phyloP scores from a whole-genome alignment of 2,329 filamentous ascomycete genomes.

The Diplodia scrobiculata region DNA sequence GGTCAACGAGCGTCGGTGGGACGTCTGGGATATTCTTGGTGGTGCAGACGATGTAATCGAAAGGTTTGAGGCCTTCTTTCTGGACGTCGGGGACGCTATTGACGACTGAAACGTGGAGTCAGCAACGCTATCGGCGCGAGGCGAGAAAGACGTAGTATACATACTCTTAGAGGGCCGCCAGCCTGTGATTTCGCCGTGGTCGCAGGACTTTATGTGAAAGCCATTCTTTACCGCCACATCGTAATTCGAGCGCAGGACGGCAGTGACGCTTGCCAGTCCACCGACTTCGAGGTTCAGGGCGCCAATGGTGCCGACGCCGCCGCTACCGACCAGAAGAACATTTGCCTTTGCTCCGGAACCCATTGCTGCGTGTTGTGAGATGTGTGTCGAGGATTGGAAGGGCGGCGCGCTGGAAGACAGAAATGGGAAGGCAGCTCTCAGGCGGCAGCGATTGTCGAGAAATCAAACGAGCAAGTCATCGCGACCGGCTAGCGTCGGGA shows the following conservation, averaged over 20 bases:
- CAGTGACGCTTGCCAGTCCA: conserved; percentile 55
- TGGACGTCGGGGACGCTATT: conserved; percentile 53
- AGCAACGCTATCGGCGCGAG: background rate
- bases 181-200: conserved; percentile 55
- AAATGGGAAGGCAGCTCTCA: background rate
- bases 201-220: conserved; percentile 58
- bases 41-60: conserved; percentile 59
- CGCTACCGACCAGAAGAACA: conserved; percentile 58
- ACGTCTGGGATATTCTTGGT: conserved; percentile 63
- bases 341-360: conserved; percentile 36
- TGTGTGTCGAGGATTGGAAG: background rate
- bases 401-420: background rate
- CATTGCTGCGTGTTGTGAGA: conserved; percentile 2
- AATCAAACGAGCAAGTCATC: background rate
- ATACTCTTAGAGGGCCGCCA: conserved; percentile 54
- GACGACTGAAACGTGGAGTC: conserved; percentile 44
- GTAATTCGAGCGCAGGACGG: conserved; percentile 61
- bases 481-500: conserved; percentile 13
- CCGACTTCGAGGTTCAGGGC: conserved; percentile 58
- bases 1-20: conserved; percentile 51
- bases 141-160: conserved; percentile 15
- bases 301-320: conserved; percentile 60
- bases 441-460: background rate
- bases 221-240: conserved; percentile 51
- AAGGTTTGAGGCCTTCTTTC: conserved; percentile 43